These are phyloP conservation scores for Ustilago esculenta DNA, from an alignment of 1,284 basidiomycete genomes.

Conservation along the genomic window DNA sequence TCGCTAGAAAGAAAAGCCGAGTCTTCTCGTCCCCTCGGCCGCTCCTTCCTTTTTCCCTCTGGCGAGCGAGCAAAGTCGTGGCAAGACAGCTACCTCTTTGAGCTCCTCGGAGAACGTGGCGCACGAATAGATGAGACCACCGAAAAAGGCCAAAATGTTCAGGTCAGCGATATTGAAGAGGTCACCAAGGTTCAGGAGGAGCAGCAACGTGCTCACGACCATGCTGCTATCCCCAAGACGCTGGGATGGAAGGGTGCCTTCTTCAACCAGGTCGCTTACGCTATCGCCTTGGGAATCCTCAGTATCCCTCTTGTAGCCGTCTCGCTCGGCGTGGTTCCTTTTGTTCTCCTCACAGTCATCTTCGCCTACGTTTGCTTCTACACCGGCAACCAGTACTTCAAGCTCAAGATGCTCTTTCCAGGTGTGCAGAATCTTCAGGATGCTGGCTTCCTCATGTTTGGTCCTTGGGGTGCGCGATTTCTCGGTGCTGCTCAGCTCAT, in stretches of 20 bases:
- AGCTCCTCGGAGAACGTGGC: conserved; percentile 34
- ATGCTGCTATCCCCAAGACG: conserved; percentile 46
- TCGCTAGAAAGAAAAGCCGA: conserved; percentile 30
- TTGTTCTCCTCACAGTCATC: conserved; percentile 48
- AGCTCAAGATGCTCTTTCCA: conserved; percentile 55
- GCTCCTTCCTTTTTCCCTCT: conserved; percentile 48
- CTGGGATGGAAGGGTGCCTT: conserved; percentile 57
- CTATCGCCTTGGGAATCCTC: conserved; percentile 58
- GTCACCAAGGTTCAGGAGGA: conserved; percentile 24
- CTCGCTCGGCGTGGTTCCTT: conserved; percentile 56
- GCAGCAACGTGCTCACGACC: conserved; percentile 19
- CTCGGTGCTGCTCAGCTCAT: conserved; percentile 43
- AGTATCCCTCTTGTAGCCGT: conserved; percentile 56
- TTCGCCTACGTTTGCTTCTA: conserved; percentile 53
- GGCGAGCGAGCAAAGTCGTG: conserved; percentile 44
- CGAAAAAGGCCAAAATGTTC: conserved; percentile 41
- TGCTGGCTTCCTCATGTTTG: conserved; percentile 58
- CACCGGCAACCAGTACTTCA: conserved; percentile 52
- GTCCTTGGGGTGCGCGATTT: conserved; percentile 39
- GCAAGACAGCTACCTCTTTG: conserved; percentile 50
- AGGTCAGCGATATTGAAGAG: conserved; percentile 45
- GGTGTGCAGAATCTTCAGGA: conserved; percentile 59
- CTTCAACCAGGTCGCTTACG: conserved; percentile 58
- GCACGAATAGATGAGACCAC: conserved; percentile 31
- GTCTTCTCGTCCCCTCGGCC: conserved; percentile 20